Conservation (phyloP, 768 basidiomycete species). For the Leucocoprinus leucothites region DNA sequence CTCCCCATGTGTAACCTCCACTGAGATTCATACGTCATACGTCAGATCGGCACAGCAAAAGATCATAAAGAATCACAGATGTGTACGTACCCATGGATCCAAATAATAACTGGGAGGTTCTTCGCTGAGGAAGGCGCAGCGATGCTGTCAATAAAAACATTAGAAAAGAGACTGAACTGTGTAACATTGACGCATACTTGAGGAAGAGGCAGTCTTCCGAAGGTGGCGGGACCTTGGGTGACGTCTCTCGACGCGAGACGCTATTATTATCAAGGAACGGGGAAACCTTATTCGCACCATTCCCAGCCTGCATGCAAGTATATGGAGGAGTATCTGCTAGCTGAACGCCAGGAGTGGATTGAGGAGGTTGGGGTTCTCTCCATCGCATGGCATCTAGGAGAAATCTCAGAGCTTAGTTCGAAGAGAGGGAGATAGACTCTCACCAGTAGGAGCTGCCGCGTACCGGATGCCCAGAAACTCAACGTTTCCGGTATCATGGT, state of each 20-base stretch:
- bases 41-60: not conserved
- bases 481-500: constrained; percentile 30
- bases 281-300: not conserved
- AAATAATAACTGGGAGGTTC: not conserved
- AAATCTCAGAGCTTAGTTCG: not conserved
- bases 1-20: constrained; percentile 29
- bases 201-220: not conserved
- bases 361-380: not conserved
- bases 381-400: not conserved
- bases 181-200: not conserved
- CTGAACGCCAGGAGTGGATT: not conserved
- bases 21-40: constrained; percentile 9
- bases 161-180: not conserved
- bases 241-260: too few relatives aligned
- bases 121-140: not conserved
- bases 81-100: not conserved
- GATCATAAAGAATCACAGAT: not conserved
- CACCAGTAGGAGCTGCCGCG: constrained; percentile 42
- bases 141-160: constrained; percentile 16
- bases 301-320: not conserved
- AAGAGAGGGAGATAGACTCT: not conserved
- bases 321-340: not conserved
- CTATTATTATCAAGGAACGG: too few relatives aligned
- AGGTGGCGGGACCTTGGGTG: not conserved
- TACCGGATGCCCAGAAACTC: constrained; percentile 44